Evolutionary conservation across 2,329 filamentous ascomycete species (phyloP), one percentile per base, ranked within the genome.

Genomic region (Diaporthe citri): DNA sequence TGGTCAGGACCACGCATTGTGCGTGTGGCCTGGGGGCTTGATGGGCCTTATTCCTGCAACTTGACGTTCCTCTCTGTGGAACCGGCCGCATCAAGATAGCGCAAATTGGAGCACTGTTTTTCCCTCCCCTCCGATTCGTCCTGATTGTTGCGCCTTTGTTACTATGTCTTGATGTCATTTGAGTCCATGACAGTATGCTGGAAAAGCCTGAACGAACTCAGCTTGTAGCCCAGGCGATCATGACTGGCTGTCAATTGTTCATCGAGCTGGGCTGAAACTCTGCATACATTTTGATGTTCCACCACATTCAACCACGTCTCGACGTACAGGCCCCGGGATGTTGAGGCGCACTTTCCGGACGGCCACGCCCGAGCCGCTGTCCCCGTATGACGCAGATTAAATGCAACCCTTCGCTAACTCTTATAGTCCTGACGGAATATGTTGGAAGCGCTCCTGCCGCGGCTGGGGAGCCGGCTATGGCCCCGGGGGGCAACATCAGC

Each of bases 81-180:
- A 28, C 64, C 31, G 64, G 34, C 64, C 64, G 17, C 15, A 69
- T 22, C 31, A 4, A 31, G 64, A 69, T 69, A 69, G 46, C 55
- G 64, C 48, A 69, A 69, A 69, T 69, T 55, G 64, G 64, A 69
- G 34, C 64, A 69, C 64, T 55, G 34, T 55, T 69, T 31, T 41
- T n/a, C 64, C 64, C 64, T 25, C 46, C 64, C 48, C 9, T 55
- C 31, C 13, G n/a, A 28, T 25, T 39, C 48, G 48, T 28, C 15
- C 64, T 67, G 46, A 52, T 55, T 41, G 22, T 20, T 28, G n/a
- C 8, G 22, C n/a, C 15, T 28, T 25, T n/a, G 41, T 36, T 17
- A 4, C 48, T 4, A n/a, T 69, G 64, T 25, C 46, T n/a, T 52
- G 46, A 20, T 52, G 22, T 39, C 46, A 39, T 36, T 36, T 25